These are phyloP conservation scores for Parafenestella ontariensis DNA, from an alignment of 2,329 filamentous ascomycete species.

Conservation along the genomic window DNA sequence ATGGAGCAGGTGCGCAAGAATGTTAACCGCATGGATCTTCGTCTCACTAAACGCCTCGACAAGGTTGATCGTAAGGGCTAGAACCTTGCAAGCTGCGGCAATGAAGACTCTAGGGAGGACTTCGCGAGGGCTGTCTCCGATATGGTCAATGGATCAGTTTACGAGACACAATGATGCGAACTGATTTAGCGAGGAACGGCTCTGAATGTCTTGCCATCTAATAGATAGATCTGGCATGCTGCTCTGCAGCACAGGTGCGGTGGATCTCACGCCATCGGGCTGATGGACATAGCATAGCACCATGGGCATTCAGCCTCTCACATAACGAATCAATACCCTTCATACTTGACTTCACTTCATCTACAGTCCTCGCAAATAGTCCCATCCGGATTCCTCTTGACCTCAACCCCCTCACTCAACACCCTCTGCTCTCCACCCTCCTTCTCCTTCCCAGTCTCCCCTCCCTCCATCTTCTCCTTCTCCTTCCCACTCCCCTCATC, in stretches of 20 bases:
- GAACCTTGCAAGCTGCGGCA: not conserved
- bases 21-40: slow-evolving; percentile 25
- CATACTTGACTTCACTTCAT: slow-evolving; percentile 22
- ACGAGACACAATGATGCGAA: not conserved
- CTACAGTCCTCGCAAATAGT: slow-evolving; percentile 48
- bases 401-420: slow-evolving; percentile 1
- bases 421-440: slow-evolving; percentile 2
- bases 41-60: slow-evolving; percentile 21
- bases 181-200: not conserved
- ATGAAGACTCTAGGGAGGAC: not conserved
- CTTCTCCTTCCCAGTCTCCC: slow-evolving; percentile 8
- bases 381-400: slow-evolving; percentile 45
- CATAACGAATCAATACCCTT: not conserved
- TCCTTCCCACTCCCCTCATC: slow-evolving; percentile 15
- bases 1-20: slow-evolving; percentile 22
- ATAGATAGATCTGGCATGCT: not conserved
- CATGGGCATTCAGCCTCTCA: not conserved
- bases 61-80: slow-evolving; percentile 6
- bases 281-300: not conserved
- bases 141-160: not conserved
- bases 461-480: slow-evolving; percentile 14
- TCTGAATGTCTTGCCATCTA: not conserved
- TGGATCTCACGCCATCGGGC: not conserved
- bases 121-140: not conserved
- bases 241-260: not conserved